Base-by-base conservation (phyloP, 352 stramenopile species). In the Phytopythium mirpurense region DNA sequence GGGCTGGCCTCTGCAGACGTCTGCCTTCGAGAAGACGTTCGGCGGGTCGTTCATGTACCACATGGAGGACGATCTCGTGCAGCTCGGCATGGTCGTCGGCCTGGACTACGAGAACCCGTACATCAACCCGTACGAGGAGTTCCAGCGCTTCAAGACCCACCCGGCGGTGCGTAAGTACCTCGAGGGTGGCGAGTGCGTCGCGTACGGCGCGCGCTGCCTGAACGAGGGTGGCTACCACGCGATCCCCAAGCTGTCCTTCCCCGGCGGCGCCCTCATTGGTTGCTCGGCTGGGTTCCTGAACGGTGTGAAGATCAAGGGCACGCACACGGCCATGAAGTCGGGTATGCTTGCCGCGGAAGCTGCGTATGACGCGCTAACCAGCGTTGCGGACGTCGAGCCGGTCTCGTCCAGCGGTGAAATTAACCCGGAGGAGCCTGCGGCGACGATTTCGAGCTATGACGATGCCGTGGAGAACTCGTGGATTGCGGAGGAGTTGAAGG, bases 81-180 rank as follows among this genome's bases (percentile, higher is more conserved):
- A 98, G 61, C 85, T 97, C 61, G 96, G 96, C 31, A 67, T 99
- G 21, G 97, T 99, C 27, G 86, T 99, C 27, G 97, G 97, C 37
- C 73, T 99, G 26, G 97, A 99, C 79, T 99, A 99, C 70, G 83
- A 97, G 57, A 99, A 99, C 78, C 96, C 97, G 16, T 98, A 99
- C 75, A 74, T 99, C 23, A 99, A 98, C 73, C 96, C 96, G 50
- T 99, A 99, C 68, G 79, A 99, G 61, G 97, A 99, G 74, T 99
- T 99, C 83, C 97, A 99, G 86, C 82, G 93, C 47, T 99, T 96
- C 81, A 99, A 99, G 84, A 98, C 96, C 8, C 96, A 99, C 70
- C 96, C 96, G 9, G 84, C 81, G 32, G 88, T 99, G 57, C 66
- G 78, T 31, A 86, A 88, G 45, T 86, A 98, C 63, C 69, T 99